phyloP scores from a whole-genome alignment of 768 basidiomycete genomes.

The Agaricus bisporus region DNA sequence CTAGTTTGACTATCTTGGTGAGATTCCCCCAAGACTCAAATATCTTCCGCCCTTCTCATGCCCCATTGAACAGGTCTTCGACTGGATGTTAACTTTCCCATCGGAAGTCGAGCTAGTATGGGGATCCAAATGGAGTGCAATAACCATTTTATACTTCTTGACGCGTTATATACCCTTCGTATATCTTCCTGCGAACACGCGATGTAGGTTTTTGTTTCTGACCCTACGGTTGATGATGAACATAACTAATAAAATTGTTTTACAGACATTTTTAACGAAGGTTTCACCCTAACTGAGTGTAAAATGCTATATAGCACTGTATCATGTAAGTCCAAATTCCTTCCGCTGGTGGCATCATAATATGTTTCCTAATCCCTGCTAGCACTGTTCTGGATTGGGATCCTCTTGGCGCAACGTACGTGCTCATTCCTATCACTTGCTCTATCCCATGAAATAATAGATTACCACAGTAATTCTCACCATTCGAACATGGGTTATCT shows the following conservation, averaged over 20 bases:
- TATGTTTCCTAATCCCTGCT: neutral
- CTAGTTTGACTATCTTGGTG: too few species aligned
- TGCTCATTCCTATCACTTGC: neutral
- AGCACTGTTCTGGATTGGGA: neutral
- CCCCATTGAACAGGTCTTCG: slow-evolving; percentile 2
- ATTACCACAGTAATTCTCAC: slow-evolving; percentile 3
- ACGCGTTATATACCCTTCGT: slow-evolving; percentile 9
- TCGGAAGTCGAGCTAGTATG: slow-evolving; percentile 7
- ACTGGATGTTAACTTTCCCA: slow-evolving; percentile 8
- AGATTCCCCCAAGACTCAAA: too few species aligned
- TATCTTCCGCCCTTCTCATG: too few species aligned
- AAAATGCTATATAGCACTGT: neutral
- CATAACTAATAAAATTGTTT: too few species aligned
- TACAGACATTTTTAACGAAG: neutral
- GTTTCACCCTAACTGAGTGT: neutral
- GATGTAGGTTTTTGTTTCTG: neutral
- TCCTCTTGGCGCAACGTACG: neutral
- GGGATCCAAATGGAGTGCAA: slow-evolving; percentile 1
- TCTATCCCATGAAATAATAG: neutral
- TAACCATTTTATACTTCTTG: slow-evolving; percentile 7
- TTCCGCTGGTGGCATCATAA: neutral
- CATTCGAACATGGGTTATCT: slow-evolving; percentile 2
- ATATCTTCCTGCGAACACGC: neutral
- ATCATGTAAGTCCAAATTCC: neutral
- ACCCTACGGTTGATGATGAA: too few species aligned